These are phyloP conservation scores for Geotrichum armillariae DNA, from an alignment of 1,139 yeast species.

Conservation along the genomic window DNA sequence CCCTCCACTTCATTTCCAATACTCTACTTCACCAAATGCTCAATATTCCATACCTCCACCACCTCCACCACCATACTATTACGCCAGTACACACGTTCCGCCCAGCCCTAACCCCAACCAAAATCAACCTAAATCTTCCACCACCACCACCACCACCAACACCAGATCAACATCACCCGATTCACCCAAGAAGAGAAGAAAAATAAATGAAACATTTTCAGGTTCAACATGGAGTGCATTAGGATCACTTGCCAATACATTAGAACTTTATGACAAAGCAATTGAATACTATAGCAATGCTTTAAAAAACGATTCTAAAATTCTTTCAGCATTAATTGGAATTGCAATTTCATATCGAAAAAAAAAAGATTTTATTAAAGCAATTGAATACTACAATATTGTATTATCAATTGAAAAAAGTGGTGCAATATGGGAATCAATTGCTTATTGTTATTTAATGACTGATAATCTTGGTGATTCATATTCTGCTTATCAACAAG, in stretches of 20 bases:
- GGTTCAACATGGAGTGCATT: slow-evolving; percentile 93
- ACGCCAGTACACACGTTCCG: slow-evolving; percentile 20
- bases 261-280: slow-evolving; percentile 89
- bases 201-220: no score
- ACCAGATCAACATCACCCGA: no score
- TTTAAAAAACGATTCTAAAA: slow-evolving; percentile 79
- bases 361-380: slow-evolving; percentile 86
- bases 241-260: slow-evolving; percentile 80
- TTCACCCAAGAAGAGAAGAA: no score
- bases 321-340: slow-evolving; percentile 79
- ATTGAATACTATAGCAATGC: slow-evolving; percentile 87
- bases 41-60: slow-evolving; percentile 20
- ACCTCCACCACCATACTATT: slow-evolving; percentile 33
- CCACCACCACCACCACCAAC: slow-evolving; percentile 8
- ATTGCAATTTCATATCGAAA: slow-evolving; percentile 86
- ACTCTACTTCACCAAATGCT: not conserved
- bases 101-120: slow-evolving; percentile 19
- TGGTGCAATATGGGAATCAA: slow-evolving; percentile 96
- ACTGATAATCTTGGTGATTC: slow-evolving; percentile 94
- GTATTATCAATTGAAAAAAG: slow-evolving; percentile 81
- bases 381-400: slow-evolving; percentile 89
- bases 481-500: slow-evolving; percentile 94
- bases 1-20: not conserved
- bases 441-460: slow-evolving; percentile 97
- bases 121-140: not conserved